Evolutionary conservation across 1,284 basidiomycete species (phyloP), one percentile per base, ranked within the genome.

Genomic region (Ustanciosporium gigantosporum): DNA sequence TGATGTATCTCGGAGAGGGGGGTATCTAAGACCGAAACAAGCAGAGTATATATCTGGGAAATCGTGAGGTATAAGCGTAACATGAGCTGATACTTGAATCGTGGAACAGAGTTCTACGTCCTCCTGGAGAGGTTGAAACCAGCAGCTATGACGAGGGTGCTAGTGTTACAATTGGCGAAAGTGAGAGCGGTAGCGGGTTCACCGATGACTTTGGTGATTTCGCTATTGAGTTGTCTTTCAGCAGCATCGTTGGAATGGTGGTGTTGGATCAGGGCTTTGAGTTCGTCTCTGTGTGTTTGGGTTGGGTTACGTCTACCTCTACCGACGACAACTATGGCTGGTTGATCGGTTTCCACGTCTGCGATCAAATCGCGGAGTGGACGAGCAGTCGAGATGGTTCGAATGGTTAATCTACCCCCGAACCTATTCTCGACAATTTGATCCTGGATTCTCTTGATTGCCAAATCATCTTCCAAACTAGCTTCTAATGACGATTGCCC

Each of bases 191-290:
- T 64, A 5, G 68, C 69, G 4, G 64, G 41, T 38, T 74, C 69
- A 4, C 71, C 71, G 27, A 74, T 64, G 21, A 72, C 65, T 31
- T 71, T 74, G 39, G 68, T 70, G 4, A 66, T 70, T 39, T 74
- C 71, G 34, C 52, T 52, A 36, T 70, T 66, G 25, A 71, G 43
- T 39, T 53, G 53, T 9, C 62, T 37, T 25, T 62, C 59, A 11
- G 42, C 47, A n/a, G 47, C 52, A 21, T 56, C 48, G 3, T 22
- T 41, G 15, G 40, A 27, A 19, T 31, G 17, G 29, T 41, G 35
- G 22, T 56, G 46, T 20, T 38, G 42, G 19, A 59, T 50, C 35
- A 74, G 37, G 19, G 38, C 46, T 25, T 59, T 56, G 20, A 74
- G 58, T 31, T 74, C 72, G 3, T 66, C 66, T 21, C 72, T 29